phyloP scores from a whole-genome alignment of 352 stramenopile genomes.

The Globisporangium parvum region DNA sequence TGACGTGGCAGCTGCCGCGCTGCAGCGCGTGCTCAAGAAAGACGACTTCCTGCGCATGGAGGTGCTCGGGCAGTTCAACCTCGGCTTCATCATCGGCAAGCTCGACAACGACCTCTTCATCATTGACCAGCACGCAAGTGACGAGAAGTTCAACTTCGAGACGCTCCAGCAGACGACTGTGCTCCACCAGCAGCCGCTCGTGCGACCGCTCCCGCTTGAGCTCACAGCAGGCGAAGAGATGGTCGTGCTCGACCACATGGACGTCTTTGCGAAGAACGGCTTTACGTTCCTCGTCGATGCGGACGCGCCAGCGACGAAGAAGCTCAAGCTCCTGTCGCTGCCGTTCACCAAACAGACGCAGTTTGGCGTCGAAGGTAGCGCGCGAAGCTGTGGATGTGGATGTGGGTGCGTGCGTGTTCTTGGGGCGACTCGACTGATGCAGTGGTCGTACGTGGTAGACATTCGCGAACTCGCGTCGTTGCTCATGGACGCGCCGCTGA shows the following conservation, averaged over 20 bases:
- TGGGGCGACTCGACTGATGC: too few relatives aligned
- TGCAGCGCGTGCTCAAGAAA: conserved; percentile 83
- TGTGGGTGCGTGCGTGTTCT: not conserved
- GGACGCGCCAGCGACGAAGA: conserved; percentile 39
- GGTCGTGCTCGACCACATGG: conserved; percentile 90
- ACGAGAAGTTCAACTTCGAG: conserved; percentile 89
- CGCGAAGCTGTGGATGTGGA: not conserved
- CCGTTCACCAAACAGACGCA: conserved; percentile 86
- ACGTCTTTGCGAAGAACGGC: conserved; percentile 93
- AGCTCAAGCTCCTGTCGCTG: conserved; percentile 70
- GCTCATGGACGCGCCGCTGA: conserved; percentile 54
- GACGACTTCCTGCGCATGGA: conserved; percentile 91
- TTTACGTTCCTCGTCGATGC: conserved; percentile 80
- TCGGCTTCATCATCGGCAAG: conserved; percentile 95
- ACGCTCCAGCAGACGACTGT: conserved; percentile 77
- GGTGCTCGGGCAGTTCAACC: conserved; percentile 97
- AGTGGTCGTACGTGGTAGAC: conserved; percentile 33
- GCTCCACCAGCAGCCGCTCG: conserved; percentile 94
- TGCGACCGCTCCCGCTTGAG: conserved; percentile 89
- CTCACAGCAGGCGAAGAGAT: conserved; percentile 91
- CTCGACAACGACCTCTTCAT: conserved; percentile 94
- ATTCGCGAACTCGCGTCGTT: conserved; percentile 86
- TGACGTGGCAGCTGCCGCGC: conserved; percentile 33
- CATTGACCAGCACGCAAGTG: conserved; percentile 98
- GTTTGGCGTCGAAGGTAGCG: conserved; percentile 72